Percentiles rank a stretch among this genome's conserved stretches.
phyloP scores from a whole-genome alignment of 345 rosid genomes.

The Syzygium aromaticum region DNA sequence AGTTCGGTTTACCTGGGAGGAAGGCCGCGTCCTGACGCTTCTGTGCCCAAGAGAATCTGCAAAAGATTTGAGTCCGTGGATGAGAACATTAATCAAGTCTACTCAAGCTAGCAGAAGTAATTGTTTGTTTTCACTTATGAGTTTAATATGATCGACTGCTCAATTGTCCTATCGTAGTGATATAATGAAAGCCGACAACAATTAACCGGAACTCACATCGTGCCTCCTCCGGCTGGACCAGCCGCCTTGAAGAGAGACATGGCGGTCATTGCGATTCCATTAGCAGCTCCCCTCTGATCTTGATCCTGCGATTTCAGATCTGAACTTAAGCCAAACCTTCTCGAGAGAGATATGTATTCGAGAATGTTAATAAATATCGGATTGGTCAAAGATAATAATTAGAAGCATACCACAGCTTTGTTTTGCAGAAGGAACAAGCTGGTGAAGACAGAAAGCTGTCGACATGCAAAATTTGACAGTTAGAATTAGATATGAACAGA shows the following conservation, averaged over 20 bases:
- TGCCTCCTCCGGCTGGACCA: slow-evolving; percentile 49
- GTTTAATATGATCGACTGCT: not conserved
- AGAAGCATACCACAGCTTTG: slow-evolving; percentile 30
- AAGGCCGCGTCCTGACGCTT: slow-evolving; percentile 25
- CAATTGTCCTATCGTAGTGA: not conserved
- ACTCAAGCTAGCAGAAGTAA: not conserved
- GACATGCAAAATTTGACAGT: not conserved
- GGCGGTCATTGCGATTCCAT: slow-evolving; percentile 41
- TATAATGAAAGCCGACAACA: not conserved
- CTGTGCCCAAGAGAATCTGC: slow-evolving; percentile 50
- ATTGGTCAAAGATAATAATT: not conserved
- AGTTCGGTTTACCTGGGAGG: slow-evolving; percentile 26
- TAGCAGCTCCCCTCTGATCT: slow-evolving; percentile 52
- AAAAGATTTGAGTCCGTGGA: not conserved
- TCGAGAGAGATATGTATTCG: not conserved
- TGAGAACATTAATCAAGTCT: not conserved
- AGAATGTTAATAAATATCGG: not conserved
- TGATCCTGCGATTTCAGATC: slow-evolving; percentile 26
- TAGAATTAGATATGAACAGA: not conserved
- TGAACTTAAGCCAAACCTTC: not conserved
- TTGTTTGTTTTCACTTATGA: not conserved
- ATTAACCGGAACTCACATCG: slow-evolving; percentile 22
- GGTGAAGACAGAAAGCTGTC: slow-evolving; percentile 26
- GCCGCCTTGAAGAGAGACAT: slow-evolving; percentile 44
- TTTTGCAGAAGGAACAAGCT: slow-evolving; percentile 38